Percentiles rank a stretch among this genome's conserved stretches.
These are phyloP conservation scores for Zasmidium citrigriseum DNA, from an alignment of 2,329 filamentous ascomycete genomes.

Conservation along the genomic window DNA sequence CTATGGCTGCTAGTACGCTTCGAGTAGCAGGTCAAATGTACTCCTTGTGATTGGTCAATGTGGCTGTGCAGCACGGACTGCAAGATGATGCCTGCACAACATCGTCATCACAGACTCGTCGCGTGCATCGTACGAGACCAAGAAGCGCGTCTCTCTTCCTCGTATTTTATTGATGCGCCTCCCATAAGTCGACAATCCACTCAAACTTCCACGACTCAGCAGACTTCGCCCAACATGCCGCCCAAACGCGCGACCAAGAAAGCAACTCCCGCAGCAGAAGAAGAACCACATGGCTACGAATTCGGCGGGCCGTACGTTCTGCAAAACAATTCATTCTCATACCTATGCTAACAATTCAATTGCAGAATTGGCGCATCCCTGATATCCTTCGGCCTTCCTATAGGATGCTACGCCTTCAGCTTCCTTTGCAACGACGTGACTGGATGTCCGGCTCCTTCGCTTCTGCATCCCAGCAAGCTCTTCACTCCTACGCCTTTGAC, in stretches of 20 bases:
- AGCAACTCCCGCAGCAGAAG: background rate
- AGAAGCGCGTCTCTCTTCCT: background rate
- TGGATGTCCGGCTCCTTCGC: constrained; percentile 83
- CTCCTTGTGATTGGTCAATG: background rate
- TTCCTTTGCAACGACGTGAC: constrained; percentile 92
- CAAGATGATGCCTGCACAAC: too few relatives aligned
- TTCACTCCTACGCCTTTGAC: constrained; percentile 31
- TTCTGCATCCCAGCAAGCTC: constrained; percentile 71
- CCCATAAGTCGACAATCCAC: background rate
- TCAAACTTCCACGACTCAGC: background rate
- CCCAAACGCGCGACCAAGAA: constrained; percentile 5
- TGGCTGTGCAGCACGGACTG: background rate
- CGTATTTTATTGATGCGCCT: background rate
- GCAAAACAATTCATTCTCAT: background rate
- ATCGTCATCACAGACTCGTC: background rate
- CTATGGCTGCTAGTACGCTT: too few relatives aligned
- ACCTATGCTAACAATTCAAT: background rate
- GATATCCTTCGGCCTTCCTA: constrained; percentile 78
- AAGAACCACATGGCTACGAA: constrained; percentile 43
- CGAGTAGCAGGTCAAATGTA: background rate
- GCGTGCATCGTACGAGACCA: background rate
- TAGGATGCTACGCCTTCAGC: constrained; percentile 75
- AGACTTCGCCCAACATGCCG: background rate
- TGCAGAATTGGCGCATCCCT: constrained; percentile 70
- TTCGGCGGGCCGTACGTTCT: constrained; percentile 49